phyloP scores from a whole-genome alignment of 805 yeast genomes.

The Danielia oregonensis region DNA sequence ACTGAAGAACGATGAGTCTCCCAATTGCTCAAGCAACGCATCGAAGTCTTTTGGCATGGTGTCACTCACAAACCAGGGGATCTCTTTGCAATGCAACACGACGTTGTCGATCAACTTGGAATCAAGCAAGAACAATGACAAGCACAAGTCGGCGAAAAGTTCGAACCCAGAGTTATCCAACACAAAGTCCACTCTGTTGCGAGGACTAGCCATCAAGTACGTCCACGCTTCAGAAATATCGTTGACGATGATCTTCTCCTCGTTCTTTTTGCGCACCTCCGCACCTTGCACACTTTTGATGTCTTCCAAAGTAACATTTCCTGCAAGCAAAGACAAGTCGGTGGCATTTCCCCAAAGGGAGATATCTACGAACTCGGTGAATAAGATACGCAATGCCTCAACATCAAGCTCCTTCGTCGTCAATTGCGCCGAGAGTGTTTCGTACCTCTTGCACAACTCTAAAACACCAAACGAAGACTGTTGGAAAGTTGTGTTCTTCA shows the following conservation, averaged over 20 bases:
- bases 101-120: slow-evolving; percentile 60
- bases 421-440: slow-evolving; percentile 34
- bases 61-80: slow-evolving; percentile 98
- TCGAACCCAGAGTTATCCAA: slow-evolving; percentile 96
- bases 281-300: slow-evolving; percentile 89
- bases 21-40: slow-evolving; percentile 53
- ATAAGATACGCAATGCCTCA: slow-evolving; percentile 52
- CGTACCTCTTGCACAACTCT: slow-evolving; percentile 66
- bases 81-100: slow-evolving; percentile 79
- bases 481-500: slow-evolving; percentile 71
- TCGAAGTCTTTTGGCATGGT: slow-evolving; percentile 81
- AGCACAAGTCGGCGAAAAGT: slow-evolving; percentile 76
- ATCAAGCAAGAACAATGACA: slow-evolving; percentile 48
- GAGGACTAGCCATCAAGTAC: slow-evolving; percentile 27
- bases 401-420: slow-evolving; percentile 19
- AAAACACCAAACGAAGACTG: slow-evolving; percentile 74
- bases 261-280: slow-evolving; percentile 77
- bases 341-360: slow-evolving; percentile 99
- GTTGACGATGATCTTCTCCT: slow-evolving; percentile 71
- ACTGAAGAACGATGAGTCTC: slow-evolving; percentile 48
- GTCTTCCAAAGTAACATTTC: slow-evolving; percentile 78
- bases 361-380: slow-evolving; percentile 80
- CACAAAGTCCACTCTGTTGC: slow-evolving; percentile 70
- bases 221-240: slow-evolving; percentile 72
- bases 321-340: slow-evolving; percentile 84